phyloP scores from a whole-genome alignment of 169 alveolate species.

The Plasmodium sp. region DNA sequence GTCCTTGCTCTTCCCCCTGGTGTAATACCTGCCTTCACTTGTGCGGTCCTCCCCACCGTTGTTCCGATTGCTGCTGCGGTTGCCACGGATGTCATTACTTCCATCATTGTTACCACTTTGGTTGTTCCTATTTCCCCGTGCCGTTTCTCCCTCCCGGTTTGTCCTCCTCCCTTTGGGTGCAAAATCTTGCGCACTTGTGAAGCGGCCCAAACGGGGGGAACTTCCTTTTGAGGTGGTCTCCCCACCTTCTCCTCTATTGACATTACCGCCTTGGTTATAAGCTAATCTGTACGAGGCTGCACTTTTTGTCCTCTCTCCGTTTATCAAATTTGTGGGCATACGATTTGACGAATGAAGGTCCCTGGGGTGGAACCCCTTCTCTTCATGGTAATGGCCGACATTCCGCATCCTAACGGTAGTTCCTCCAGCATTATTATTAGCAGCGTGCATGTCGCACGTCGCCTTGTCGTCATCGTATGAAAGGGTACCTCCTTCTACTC shows the following conservation, averaged over 20 bases:
- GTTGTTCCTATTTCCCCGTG: neutral
- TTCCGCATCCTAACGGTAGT: neutral
- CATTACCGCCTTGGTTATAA: neutral
- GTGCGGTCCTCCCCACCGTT: neutral
- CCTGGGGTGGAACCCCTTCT: neutral
- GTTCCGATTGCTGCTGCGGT: neutral
- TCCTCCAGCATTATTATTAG: neutral
- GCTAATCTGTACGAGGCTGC: neutral
- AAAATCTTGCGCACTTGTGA: neutral
- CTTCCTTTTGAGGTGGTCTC: neutral
- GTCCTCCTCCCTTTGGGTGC: neutral
- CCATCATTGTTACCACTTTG: neutral
- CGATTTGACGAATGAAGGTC: neutral
- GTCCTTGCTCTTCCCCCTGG: neutral
- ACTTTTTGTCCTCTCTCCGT: neutral
- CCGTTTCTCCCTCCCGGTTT: neutral
- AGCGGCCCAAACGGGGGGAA: neutral
- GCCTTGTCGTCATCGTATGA: neutral
- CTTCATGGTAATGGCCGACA: neutral
- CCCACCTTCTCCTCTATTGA: neutral
- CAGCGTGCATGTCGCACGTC: neutral
- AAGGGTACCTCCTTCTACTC: neutral
- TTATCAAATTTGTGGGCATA: neutral
- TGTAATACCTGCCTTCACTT: neutral
- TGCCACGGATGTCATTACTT: neutral